These are phyloP conservation scores for Saccharum spontaneum DNA, from an alignment of 176 grass and related monocot genomes.

Conservation along the genomic window DNA sequence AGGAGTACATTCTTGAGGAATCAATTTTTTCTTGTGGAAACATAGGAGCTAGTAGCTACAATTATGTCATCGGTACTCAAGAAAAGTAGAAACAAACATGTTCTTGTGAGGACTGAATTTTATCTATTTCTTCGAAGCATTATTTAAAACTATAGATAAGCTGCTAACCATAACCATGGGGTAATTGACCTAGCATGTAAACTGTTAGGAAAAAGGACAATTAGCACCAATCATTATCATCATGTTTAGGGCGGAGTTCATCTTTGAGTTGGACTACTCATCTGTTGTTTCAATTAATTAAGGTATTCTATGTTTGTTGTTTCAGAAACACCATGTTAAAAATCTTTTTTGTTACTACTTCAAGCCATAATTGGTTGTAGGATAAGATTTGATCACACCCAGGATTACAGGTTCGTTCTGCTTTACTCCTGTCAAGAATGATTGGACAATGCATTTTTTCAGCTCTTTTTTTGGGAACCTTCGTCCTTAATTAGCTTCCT, in stretches of 20 bases:
- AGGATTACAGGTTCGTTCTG: neutral
- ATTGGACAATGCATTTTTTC: neutral
- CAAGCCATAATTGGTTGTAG: neutral
- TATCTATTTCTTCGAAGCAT: neutral
- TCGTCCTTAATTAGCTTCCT: neutral
- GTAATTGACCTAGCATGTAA: neutral
- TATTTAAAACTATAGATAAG: neutral
- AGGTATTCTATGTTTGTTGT: neutral
- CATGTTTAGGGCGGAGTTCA: neutral
- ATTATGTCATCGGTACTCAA: neutral
- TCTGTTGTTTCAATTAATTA: neutral
- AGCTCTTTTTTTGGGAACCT: neutral
- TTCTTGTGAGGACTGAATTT: neutral
- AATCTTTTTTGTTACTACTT: neutral
- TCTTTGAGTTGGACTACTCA: neutral
- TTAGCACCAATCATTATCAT: neutral
- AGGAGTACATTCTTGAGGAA: neutral
- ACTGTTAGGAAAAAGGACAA: neutral
- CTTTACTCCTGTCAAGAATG: neutral
- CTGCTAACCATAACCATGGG: neutral
- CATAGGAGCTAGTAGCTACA: neutral
- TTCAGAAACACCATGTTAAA: neutral
- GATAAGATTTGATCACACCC: neutral
- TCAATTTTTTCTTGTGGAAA: conserved; percentile 15
- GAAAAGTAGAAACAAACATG: neutral